Evolutionary conservation across 2,329 filamentous ascomycete genomes (phyloP).

Genomic region (Venturiaceae sp.): DNA sequence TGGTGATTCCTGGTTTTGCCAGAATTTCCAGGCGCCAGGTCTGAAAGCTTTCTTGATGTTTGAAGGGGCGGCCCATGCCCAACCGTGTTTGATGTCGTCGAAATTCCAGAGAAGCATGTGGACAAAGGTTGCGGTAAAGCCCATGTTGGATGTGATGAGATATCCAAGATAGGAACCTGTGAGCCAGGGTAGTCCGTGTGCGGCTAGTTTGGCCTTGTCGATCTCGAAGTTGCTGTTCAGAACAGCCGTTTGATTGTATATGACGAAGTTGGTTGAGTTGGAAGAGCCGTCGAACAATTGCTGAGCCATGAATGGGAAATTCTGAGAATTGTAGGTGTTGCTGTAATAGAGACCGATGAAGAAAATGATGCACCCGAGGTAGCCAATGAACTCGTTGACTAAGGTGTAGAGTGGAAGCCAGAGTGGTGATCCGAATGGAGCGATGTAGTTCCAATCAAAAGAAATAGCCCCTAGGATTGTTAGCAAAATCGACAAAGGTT

Average conservation of each 20-base stretch:
- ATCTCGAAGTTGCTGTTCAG: constrained; percentile 9
- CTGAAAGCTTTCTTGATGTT: constrained; percentile 15
- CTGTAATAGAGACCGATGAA: constrained; percentile 10
- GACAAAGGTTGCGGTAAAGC: constrained; percentile 9
- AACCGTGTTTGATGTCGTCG: constrained; percentile 28
- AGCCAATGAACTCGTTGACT: constrained; percentile 9
- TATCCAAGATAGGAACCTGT: constrained; percentile 8
- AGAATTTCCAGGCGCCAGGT: constrained; percentile 17
- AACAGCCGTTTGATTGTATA: constrained; percentile 10
- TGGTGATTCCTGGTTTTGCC: constrained; percentile 14
- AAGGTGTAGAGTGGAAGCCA: constrained; percentile 9
- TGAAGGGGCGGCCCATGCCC: constrained; percentile 16
- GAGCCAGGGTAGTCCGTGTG: constrained; percentile 10
- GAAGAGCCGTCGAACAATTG: constrained; percentile 7
- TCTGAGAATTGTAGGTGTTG: constrained; percentile 7
- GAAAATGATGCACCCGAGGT: constrained; percentile 13
- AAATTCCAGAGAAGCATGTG: constrained; percentile 12
- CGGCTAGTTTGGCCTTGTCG: constrained; percentile 3
- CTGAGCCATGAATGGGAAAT: constrained; percentile 11
- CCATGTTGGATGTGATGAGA: constrained; percentile 10
- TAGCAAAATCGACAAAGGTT: too few relatives aligned
- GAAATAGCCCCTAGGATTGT: constrained; percentile 1
- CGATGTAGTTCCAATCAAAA: constrained; percentile 11
- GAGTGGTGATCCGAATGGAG: background rate
- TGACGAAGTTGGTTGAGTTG: constrained; percentile 9